Evolutionary conservation across 495 filamentous ascomycete species (phyloP).

Genomic region (Gamarada debralockiae): DNA sequence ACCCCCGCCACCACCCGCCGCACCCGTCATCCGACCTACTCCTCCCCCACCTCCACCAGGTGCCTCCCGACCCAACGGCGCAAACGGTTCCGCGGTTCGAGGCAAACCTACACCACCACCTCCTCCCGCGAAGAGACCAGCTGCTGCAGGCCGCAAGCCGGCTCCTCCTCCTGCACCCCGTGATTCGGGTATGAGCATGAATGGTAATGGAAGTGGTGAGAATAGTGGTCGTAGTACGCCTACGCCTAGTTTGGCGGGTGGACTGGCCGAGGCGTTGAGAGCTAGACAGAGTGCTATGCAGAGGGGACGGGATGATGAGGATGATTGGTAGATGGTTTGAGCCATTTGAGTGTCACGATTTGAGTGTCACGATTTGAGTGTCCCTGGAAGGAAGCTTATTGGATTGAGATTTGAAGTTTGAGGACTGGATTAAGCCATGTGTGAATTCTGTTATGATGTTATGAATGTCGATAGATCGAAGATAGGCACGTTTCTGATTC

Average conservation of each 20-base stretch:
- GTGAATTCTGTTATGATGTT: no score
- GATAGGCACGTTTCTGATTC: no score
- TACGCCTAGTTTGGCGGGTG: constrained; percentile 70
- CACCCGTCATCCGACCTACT: constrained; percentile 46
- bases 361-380: no score
- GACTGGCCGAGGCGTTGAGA: constrained; percentile 77
- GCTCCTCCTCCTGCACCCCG: constrained; percentile 57
- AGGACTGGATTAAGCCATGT: no score
- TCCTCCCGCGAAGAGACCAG: constrained; percentile 85
- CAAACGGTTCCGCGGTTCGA: constrained; percentile 45
- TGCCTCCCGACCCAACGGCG: constrained; percentile 43
- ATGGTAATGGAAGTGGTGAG: constrained; percentile 61
- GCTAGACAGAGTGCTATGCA: constrained; percentile 56
- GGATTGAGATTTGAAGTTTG: no score
- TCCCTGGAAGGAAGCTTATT: no score
- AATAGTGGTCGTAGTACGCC: constrained; percentile 67
- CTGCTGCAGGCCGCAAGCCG: constrained; percentile 60
- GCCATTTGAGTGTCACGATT: no score
- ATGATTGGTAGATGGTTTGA: constrained; percentile 50
- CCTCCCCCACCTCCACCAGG: constrained; percentile 52
- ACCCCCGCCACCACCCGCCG: constrained; percentile 50
- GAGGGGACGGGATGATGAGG: constrained; percentile 68
- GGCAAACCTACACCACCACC: constrained; percentile 71
- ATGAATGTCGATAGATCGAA: no score
- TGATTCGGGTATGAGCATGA: constrained; percentile 71